A percentile compares a stretch with the other conserved stretches of the same genome.
Evolutionary conservation across 768 basidiomycete genomes (phyloP).

Genomic region (Russula sp.): DNA sequence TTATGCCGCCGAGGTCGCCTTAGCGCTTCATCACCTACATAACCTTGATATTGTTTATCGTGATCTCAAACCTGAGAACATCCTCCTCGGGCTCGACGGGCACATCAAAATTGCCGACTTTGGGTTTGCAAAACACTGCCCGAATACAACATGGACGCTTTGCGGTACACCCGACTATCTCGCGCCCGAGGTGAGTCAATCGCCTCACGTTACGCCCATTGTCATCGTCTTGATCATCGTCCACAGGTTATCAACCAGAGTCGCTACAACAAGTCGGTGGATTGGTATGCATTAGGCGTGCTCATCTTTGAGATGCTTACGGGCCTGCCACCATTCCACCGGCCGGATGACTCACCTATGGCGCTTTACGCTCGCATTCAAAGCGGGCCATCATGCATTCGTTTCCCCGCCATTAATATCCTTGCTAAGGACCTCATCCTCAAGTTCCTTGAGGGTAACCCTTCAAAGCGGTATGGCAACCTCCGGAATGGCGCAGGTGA

Average conservation of each 20-base stretch:
- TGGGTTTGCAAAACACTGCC: slow-evolving; percentile 89
- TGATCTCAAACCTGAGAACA: slow-evolving; percentile 97
- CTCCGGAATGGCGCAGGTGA: slow-evolving; percentile 83
- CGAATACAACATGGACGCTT: slow-evolving; percentile 88
- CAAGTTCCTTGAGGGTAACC: slow-evolving; percentile 86
- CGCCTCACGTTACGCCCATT: background rate
- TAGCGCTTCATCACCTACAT: slow-evolving; percentile 90
- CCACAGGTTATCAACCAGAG: slow-evolving; percentile 70
- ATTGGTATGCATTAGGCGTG: slow-evolving; percentile 98
- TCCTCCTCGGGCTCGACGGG: slow-evolving; percentile 88
- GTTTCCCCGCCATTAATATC: slow-evolving; percentile 75
- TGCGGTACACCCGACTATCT: slow-evolving; percentile 97
- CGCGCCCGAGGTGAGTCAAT: slow-evolving; percentile 73
- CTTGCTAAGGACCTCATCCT: slow-evolving; percentile 86
- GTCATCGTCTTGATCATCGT: slow-evolving; percentile 7
- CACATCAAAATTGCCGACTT: slow-evolving; percentile 98
- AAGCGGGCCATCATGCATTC: slow-evolving; percentile 65
- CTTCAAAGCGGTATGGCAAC: slow-evolving; percentile 87
- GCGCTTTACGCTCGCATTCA: slow-evolving; percentile 90
- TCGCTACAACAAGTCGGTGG: slow-evolving; percentile 93
- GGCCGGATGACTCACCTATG: slow-evolving; percentile 77
- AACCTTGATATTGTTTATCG: slow-evolving; percentile 88
- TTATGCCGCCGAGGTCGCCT: slow-evolving; percentile 92
- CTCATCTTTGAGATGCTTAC: slow-evolving; percentile 98
- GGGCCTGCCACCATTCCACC: slow-evolving; percentile 93